Evolutionary conservation across 306 rosid genomes (phyloP).

Genomic region (Cicer yamashitae): DNA sequence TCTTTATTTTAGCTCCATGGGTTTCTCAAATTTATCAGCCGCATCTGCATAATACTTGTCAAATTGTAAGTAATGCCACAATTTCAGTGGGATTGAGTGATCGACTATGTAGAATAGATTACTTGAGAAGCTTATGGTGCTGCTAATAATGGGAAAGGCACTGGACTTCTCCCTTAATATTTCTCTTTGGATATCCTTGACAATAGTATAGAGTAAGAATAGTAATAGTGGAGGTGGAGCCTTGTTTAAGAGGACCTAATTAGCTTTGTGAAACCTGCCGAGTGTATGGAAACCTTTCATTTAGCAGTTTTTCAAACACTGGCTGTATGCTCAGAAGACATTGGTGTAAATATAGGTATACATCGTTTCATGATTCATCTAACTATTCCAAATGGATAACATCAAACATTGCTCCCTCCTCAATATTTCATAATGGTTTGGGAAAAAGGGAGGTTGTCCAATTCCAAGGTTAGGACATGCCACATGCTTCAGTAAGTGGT

Average conservation of each 20-base stretch:
- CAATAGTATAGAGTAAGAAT: constrained; percentile 33
- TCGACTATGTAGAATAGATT: constrained; percentile 31
- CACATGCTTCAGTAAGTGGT: constrained; percentile 22
- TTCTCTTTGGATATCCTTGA: constrained; percentile 30
- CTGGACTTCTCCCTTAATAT: constrained; percentile 22
- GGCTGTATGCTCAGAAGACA: constrained; percentile 22
- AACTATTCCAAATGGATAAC: constrained; percentile 9
- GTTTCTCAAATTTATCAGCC: constrained; percentile 31
- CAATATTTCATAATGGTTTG: not conserved
- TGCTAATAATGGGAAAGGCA: constrained; percentile 31
- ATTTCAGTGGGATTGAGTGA: constrained; percentile 35
- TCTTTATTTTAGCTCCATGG: constrained; percentile 22
- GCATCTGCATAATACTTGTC: constrained; percentile 35
- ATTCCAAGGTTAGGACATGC: constrained; percentile 28
- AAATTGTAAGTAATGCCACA: constrained; percentile 11
- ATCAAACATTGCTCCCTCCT: not conserved
- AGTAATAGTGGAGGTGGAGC: constrained; percentile 2
- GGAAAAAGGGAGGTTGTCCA: not conserved
- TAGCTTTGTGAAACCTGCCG: constrained; percentile 26
- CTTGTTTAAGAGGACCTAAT: constrained; percentile 35
- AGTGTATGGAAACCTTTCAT: not conserved
- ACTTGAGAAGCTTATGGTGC: constrained; percentile 29
- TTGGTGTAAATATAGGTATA: not conserved
- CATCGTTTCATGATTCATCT: not conserved
- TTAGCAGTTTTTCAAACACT: constrained; percentile 12